phyloP scores from a whole-genome alignment of 2,329 filamentous ascomycete species.

The Trichophyton schoenleinii region DNA sequence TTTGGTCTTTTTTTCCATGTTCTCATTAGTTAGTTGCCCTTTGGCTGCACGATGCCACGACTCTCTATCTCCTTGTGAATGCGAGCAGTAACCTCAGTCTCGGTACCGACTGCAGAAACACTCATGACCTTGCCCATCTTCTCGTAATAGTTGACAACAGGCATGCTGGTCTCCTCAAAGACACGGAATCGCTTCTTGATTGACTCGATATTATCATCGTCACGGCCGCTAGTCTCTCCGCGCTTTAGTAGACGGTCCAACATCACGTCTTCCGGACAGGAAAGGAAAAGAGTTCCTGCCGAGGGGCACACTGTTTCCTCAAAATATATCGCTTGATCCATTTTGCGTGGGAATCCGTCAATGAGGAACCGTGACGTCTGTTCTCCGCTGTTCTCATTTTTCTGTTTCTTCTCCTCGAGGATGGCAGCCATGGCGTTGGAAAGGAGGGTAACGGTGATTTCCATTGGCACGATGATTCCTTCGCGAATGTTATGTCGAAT shows the following conservation, averaged over 20 bases:
- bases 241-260: constrained; percentile 69
- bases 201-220: constrained; percentile 88
- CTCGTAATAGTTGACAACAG: constrained; percentile 78
- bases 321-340: constrained; percentile 92
- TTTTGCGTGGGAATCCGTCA: constrained; percentile 83
- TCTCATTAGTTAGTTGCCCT: constrained; percentile 9
- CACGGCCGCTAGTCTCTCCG: constrained; percentile 80
- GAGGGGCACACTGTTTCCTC: constrained; percentile 78
- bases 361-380: constrained; percentile 57
- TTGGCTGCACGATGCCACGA: constrained; percentile 27
- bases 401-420: constrained; percentile 40
- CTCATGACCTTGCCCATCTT: constrained; percentile 65
- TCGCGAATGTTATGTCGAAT: constrained; percentile 91
- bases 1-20: neutral
- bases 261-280: constrained; percentile 85
- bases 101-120: constrained; percentile 56
- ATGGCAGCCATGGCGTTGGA: constrained; percentile 80
- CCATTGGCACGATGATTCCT: constrained; percentile 95
- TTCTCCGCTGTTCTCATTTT: constrained; percentile 15
- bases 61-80: constrained; percentile 38
- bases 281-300: constrained; percentile 81
- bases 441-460: constrained; percentile 84
- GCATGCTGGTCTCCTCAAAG: constrained; percentile 95
- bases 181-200: constrained; percentile 94
- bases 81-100: constrained; percentile 51